These are phyloP conservation scores for Evernia prunastri DNA, from an alignment of 495 filamentous ascomycete genomes.

Conservation along the genomic window DNA sequence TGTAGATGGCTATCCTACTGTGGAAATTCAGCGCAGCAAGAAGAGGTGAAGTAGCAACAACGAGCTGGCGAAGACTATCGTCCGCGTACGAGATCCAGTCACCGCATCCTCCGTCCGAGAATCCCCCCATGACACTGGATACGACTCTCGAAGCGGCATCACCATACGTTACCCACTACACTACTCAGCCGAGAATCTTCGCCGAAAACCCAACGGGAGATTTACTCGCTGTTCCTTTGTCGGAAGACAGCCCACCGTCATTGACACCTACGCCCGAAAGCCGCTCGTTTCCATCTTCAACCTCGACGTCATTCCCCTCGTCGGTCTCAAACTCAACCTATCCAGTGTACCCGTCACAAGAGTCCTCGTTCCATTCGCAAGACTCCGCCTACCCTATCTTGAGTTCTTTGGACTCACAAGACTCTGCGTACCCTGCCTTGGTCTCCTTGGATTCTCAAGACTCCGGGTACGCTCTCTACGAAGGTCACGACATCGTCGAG, in stretches of 20 bases:
- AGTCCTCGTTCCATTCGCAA: constrained; percentile 1
- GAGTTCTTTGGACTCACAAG: constrained; percentile 6
- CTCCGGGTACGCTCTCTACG: not conserved
- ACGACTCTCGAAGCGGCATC: constrained; percentile 9
- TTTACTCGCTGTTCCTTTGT: constrained; percentile 8
- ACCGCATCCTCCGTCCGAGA: constrained; percentile 2
- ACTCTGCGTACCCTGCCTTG: constrained; percentile 2
- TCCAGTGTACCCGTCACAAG: not conserved
- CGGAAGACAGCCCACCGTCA: constrained; percentile 14
- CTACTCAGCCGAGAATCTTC: constrained; percentile 15
- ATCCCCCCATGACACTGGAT: constrained; percentile 20
- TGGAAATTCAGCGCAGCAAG: constrained; percentile 49
- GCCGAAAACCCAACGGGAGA: constrained; percentile 2
- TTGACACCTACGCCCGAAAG: constrained; percentile 14
- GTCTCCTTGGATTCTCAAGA: constrained; percentile 10
- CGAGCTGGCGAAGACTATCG: constrained; percentile 46
- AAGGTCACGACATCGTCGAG: not conserved
- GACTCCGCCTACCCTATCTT: constrained; percentile 2
- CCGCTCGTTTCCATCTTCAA: constrained; percentile 22
- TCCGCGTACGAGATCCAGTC: constrained; percentile 32
- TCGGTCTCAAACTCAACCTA: constrained; percentile 15
- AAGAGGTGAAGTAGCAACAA: constrained; percentile 41
- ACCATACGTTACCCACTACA: constrained; percentile 1
- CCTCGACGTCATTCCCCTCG: constrained; percentile 21
- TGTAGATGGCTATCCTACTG: constrained; percentile 46